A percentile compares a stretch with the other conserved stretches of the same genome.
phyloP scores from a whole-genome alignment of 176 grass and related monocot genomes.

The Eragrostis nindensis region DNA sequence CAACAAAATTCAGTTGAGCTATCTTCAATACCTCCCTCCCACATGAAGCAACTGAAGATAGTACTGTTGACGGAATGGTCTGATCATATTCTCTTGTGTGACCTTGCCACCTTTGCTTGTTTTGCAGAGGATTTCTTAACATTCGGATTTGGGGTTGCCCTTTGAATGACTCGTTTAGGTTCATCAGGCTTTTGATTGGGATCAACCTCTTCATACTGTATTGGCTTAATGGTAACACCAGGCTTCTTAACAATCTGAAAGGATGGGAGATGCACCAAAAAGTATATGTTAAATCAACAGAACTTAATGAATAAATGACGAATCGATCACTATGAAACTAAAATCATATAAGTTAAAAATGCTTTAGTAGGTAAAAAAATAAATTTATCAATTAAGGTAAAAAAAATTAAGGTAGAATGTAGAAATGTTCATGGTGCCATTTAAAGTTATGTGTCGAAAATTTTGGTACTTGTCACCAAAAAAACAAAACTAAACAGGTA shows the following conservation, averaged over 20 bases:
- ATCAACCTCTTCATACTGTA: slow-evolving; percentile 84
- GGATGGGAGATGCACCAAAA: neutral
- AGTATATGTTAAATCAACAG: neutral
- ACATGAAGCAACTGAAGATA: slow-evolving; percentile 7
- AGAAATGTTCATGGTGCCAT: neutral
- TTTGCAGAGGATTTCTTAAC: slow-evolving; percentile 53
- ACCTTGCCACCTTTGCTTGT: slow-evolving; percentile 4
- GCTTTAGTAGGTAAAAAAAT: neutral
- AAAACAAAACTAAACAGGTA: neutral
- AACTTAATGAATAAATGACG: neutral
- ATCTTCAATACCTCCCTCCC: neutral
- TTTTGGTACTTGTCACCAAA: neutral
- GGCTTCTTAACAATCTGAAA: slow-evolving; percentile 94
- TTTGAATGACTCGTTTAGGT: slow-evolving; percentile 73
- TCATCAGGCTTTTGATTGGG: slow-evolving; percentile 68
- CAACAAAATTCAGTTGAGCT: neutral
- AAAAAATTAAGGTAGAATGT: too few relatives aligned
- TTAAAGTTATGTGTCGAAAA: too few relatives aligned
- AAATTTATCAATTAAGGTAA: neutral
- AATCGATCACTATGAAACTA: neutral
- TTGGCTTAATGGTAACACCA: slow-evolving; percentile 81
- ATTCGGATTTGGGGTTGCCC: slow-evolving; percentile 44
- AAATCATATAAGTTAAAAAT: neutral
- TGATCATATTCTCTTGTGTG: slow-evolving; percentile 28
- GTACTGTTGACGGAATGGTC: neutral